These are phyloP conservation scores for Theileria annulata DNA, from an alignment of 169 alveolate genomes.

Conservation along the genomic window DNA sequence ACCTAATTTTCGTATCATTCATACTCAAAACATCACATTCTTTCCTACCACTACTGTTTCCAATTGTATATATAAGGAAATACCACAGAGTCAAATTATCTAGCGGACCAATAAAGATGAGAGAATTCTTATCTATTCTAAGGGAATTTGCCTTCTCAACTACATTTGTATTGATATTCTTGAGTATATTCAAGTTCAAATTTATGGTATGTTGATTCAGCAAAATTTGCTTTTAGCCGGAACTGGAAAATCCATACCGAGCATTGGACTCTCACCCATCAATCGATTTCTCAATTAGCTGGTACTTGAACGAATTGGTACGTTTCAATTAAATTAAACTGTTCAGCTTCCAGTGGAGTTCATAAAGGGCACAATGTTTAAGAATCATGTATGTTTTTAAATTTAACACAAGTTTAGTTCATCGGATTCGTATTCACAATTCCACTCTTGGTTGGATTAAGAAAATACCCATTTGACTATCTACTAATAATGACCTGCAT, in stretches of 20 bases:
- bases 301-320: conserved; percentile 55
- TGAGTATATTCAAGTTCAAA: neutral
- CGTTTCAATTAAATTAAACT: neutral
- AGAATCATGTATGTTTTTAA: conserved; percentile 45
- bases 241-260: conserved; percentile 32
- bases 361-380: conserved; percentile 19
- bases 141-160: conserved; percentile 28
- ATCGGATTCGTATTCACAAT: conserved; percentile 44
- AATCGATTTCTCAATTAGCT: conserved; percentile 52
- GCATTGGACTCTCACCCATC: conserved; percentile 26
- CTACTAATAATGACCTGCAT: conserved; percentile 35
- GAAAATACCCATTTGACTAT: conserved; percentile 51
- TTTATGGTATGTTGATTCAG: neutral
- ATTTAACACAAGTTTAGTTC: conserved; percentile 21
- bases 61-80: conserved; percentile 28
- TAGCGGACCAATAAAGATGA: conserved; percentile 10
- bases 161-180: conserved; percentile 17
- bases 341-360: conserved; percentile 43
- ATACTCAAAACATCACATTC: conserved; percentile 34
- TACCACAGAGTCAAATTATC: conserved; percentile 7
- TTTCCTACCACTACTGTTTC: conserved; percentile 40
- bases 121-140: conserved; percentile 18
- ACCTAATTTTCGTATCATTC: conserved; percentile 23
- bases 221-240: neutral
- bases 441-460: conserved; percentile 48